Evolutionary conservation across 441 rosid species (phyloP).

Genomic region (Euphorbia corollata): DNA sequence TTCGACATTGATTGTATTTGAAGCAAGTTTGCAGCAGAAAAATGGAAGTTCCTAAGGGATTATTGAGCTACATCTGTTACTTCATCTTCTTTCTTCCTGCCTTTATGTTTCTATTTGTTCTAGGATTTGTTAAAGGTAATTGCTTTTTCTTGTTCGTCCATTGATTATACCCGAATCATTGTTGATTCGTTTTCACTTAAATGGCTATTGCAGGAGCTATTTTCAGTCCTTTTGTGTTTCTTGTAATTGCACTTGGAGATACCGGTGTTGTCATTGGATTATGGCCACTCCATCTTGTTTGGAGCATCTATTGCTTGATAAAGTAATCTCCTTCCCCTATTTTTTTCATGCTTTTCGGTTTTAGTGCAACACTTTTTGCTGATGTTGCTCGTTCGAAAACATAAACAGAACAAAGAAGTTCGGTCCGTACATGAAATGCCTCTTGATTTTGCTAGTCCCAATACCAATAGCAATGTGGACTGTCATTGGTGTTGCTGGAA

Average conservation of each 20-base stretch:
- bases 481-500: constrained; percentile 20
- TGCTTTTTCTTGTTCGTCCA: neutral
- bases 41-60: constrained; percentile 20
- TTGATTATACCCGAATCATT: neutral
- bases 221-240: constrained; percentile 22
- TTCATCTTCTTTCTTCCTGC: constrained; percentile 18
- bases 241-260: constrained; percentile 24
- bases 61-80: constrained; percentile 16
- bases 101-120: constrained; percentile 14
- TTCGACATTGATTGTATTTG: neutral
- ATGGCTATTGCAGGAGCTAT: constrained; percentile 13
- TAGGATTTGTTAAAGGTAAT: constrained; percentile 19
- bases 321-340: constrained; percentile 3
- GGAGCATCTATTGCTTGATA: constrained; percentile 20
- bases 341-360: neutral
- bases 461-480: constrained; percentile 22
- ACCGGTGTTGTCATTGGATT: constrained; percentile 16
- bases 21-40: neutral
- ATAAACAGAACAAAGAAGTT: constrained; percentile 19
- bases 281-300: constrained; percentile 22
- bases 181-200: constrained; percentile 7
- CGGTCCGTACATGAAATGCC: constrained; percentile 19
- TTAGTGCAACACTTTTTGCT: neutral
- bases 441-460: constrained; percentile 18
- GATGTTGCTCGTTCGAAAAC: neutral